These are phyloP conservation scores for Phytophthora cajani DNA, from an alignment of 352 stramenopile genomes.

Conservation along the genomic window DNA sequence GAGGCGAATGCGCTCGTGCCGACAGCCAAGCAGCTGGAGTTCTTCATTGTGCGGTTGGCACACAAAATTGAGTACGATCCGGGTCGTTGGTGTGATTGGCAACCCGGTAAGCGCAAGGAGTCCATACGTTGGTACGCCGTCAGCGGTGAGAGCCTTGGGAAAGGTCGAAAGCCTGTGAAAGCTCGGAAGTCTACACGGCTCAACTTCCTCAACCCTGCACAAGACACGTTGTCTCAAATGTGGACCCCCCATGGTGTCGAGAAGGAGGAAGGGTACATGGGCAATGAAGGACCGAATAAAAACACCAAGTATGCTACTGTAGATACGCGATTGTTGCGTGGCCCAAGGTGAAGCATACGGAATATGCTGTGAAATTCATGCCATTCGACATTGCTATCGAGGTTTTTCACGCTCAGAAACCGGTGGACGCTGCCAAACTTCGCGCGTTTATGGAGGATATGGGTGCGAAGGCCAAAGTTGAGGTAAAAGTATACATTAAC, in stretches of 20 bases:
- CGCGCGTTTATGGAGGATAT: slow-evolving; percentile 10
- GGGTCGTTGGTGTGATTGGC: background rate
- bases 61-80: slow-evolving; percentile 17
- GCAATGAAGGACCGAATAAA: slow-evolving; percentile 18
- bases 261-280: slow-evolving; percentile 22
- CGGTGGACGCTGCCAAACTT: background rate
- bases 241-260: slow-evolving; percentile 17
- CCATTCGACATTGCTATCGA: background rate
- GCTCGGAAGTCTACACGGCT: background rate
- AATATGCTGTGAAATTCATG: slow-evolving; percentile 5
- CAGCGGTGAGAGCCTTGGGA: background rate
- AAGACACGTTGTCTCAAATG: slow-evolving; percentile 10
- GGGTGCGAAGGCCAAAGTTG: background rate
- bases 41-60: slow-evolving; percentile 19
- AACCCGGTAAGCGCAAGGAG: background rate
- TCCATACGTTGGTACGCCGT: background rate
- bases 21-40: slow-evolving; percentile 2
- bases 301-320: slow-evolving; percentile 19
- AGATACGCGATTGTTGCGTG: slow-evolving; percentile 25
- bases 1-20: slow-evolving; percentile 3
- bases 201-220: slow-evolving; percentile 26
- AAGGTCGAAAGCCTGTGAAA: background rate
- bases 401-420: background rate
- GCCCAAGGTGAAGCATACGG: background rate
- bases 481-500: background rate